A percentile compares a stretch with the other conserved stretches of the same genome.
phyloP scores from a whole-genome alignment of 768 basidiomycete genomes.

The Pleurotus djamor region DNA sequence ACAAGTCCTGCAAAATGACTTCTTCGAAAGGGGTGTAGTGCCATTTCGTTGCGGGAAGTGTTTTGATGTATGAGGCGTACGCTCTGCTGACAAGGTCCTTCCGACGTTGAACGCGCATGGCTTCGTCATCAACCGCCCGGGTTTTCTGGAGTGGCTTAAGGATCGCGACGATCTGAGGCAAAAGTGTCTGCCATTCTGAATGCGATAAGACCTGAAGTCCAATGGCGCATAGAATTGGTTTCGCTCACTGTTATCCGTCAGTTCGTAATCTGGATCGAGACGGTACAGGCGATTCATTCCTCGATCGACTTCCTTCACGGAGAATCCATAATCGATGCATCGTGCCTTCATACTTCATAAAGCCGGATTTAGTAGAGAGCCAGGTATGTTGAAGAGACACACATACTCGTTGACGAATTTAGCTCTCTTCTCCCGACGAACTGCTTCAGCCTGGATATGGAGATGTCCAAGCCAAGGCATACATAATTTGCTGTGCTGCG shows the following conservation, averaged over 20 bases:
- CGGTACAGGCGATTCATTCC: constrained; percentile 1
- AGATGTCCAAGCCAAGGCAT: constrained; percentile 2
- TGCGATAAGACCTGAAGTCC: neutral
- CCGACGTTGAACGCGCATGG: neutral
- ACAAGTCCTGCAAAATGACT: constrained; percentile 1
- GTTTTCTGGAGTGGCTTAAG: neutral
- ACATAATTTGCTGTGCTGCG: neutral
- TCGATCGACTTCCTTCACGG: neutral
- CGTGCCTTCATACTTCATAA: neutral
- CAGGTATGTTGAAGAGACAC: neutral
- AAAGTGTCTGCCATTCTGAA: constrained; percentile 1
- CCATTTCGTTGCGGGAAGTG: neutral
- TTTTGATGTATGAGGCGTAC: constrained; percentile 2
- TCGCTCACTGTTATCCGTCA: neutral
- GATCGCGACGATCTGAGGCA: constrained; percentile 1
- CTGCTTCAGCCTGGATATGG: neutral
- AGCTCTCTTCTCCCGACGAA: constrained; percentile 2
- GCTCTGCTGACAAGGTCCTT: neutral
- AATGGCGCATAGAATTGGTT: neutral
- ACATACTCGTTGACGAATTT: constrained; percentile 5
- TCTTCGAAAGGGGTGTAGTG: constrained; percentile 5
- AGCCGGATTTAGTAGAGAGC: neutral
- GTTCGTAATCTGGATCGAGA: constrained; percentile 2
- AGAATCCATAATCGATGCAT: neutral
- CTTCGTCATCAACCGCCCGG: neutral